Conservation (phyloP, 768 basidiomycete species). For the Candolleomyces efflorescens region DNA sequence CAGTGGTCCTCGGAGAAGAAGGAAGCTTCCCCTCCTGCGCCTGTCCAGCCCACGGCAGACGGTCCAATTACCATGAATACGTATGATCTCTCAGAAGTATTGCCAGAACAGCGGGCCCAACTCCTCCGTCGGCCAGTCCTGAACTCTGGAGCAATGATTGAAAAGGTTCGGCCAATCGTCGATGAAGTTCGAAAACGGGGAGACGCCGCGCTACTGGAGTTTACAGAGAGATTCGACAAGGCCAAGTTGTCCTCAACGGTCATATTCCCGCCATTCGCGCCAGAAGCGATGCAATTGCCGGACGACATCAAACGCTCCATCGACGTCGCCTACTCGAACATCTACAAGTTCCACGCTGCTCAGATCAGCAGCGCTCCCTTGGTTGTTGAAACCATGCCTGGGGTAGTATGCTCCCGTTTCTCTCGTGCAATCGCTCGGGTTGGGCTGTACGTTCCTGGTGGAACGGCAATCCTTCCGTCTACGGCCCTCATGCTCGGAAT, state of each 20-base stretch:
- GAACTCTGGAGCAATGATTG: constrained; percentile 84
- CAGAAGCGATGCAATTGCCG: constrained; percentile 57
- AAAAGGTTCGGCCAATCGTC: constrained; percentile 92
- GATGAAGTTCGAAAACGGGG: constrained; percentile 79
- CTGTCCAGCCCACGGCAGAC: constrained; percentile 15
- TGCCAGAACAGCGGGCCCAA: constrained; percentile 51
- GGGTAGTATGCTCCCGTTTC: constrained; percentile 93
- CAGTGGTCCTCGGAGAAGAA: constrained; percentile 49
- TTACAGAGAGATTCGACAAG: constrained; percentile 93
- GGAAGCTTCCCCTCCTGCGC: constrained; percentile 15
- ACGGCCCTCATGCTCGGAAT: constrained; percentile 98
- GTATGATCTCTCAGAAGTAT: constrained; percentile 48
- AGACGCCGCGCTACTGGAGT: constrained; percentile 79
- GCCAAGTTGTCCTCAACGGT: constrained; percentile 65
- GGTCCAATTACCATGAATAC: constrained; percentile 75
- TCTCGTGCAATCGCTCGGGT: constrained; percentile 94
- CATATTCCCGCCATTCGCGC: constrained; percentile 74
- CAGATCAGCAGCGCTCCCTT: constrained; percentile 71
- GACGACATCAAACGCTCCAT: constrained; percentile 74
- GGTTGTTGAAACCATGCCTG: constrained; percentile 95
- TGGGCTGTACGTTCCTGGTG: constrained; percentile 95
- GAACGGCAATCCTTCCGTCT: constrained; percentile 92
- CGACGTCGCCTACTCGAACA: constrained; percentile 86
- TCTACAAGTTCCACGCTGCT: constrained; percentile 87
- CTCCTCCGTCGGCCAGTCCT: constrained; percentile 89